Conservation (phyloP, 2,329 filamentous ascomycete genomes). For the Trichoderma asperellum region DNA sequence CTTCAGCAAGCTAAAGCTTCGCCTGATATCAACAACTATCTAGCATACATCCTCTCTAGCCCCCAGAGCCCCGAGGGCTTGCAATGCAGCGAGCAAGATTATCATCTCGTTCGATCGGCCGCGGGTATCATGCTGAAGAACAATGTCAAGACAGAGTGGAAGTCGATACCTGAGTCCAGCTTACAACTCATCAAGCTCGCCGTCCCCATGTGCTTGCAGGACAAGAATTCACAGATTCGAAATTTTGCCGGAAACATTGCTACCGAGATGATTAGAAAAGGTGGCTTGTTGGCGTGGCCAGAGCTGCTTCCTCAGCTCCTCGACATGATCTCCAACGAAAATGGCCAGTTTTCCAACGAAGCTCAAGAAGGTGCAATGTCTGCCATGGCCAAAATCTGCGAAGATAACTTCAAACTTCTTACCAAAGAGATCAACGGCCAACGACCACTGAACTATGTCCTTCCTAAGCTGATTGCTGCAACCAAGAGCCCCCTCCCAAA, state of each 20-base stretch:
- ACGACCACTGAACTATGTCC: conserved; percentile 82
- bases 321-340: conserved; percentile 73
- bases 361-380: conserved; percentile 93
- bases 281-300: conserved; percentile 88
- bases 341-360: conserved; percentile 67
- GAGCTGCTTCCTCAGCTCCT: conserved; percentile 85
- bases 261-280: conserved; percentile 83
- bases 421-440: conserved; percentile 88
- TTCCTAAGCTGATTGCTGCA: conserved; percentile 88
- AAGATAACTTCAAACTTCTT: conserved; percentile 87
- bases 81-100: conserved; percentile 61
- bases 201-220: conserved; percentile 78
- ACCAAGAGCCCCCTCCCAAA: conserved; percentile 75
- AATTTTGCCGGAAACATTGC: conserved; percentile 91
- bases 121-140: conserved; percentile 97
- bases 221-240: conserved; percentile 80
- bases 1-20: conserved; percentile 84
- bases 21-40: conserved; percentile 96
- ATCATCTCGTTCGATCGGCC: conserved; percentile 79
- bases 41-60: conserved; percentile 86
- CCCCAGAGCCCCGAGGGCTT: conserved; percentile 64
- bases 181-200: conserved; percentile 78
- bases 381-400: conserved; percentile 91
- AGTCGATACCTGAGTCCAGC: conserved; percentile 73
- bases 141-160: conserved; percentile 77